These are phyloP conservation scores for Pilatotrama ljubarskyi DNA, from an alignment of 768 basidiomycete genomes.

Conservation along the genomic window DNA sequence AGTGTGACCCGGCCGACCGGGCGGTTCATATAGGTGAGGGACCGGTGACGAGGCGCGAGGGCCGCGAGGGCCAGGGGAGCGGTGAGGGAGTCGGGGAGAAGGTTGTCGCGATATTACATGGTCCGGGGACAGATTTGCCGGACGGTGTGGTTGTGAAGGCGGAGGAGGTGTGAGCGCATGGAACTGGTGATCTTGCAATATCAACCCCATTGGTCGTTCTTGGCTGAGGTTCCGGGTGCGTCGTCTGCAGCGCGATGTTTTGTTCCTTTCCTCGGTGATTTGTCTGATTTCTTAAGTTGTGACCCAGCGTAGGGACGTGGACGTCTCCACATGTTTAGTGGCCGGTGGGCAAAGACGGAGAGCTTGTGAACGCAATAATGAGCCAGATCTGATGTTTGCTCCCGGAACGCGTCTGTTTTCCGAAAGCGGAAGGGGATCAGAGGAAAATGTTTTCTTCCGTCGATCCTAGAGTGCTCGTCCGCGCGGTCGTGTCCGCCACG, in stretches of 20 bases:
- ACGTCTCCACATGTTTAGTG: too few species aligned
- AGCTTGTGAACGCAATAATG: not conserved
- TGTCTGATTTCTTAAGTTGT: too few species aligned
- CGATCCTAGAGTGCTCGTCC: not conserved
- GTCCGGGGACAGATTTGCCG: conserved; percentile 7
- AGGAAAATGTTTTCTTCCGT: not conserved
- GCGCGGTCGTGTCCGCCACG: not conserved
- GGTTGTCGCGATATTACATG: conserved; percentile 2
- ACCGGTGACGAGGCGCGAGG: not conserved
- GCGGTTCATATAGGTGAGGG: conserved; percentile 7
- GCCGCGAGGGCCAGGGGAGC: not conserved
- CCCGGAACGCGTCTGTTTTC: not conserved
- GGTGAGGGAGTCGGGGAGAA: conserved; percentile 1
- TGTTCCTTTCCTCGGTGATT: not conserved
- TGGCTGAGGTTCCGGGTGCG: not conserved
- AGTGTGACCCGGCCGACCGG: not conserved
- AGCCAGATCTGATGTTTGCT: not conserved
- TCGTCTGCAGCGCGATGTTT: not conserved
- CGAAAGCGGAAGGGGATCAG: conserved; percentile 5
- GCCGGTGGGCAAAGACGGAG: not conserved
- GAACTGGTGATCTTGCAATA: conserved; percentile 2
- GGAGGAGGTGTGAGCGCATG: conserved; percentile 3
- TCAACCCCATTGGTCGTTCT: not conserved
- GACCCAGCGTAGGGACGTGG: too few species aligned
- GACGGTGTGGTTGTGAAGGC: conserved; percentile 9